Evolutionary conservation across 257 asterid genomes (phyloP).

Genomic region (Prunella vulgaris): DNA sequence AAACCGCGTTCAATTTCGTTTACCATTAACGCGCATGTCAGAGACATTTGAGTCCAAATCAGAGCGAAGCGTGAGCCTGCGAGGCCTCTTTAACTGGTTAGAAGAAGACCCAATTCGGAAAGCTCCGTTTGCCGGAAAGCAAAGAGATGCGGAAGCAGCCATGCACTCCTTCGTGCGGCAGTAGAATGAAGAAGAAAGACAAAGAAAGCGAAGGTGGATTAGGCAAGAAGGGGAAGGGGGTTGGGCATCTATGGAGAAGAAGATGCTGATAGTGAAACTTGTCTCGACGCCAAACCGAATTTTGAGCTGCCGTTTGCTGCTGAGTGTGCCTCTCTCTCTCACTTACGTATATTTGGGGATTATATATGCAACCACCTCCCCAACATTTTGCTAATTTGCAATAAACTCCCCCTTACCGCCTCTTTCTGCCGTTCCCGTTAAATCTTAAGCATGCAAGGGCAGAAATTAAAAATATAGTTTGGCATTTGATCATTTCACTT

Average conservation of each 20-base stretch:
- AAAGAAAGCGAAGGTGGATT: not conserved
- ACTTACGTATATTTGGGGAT: not conserved
- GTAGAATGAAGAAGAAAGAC: not conserved
- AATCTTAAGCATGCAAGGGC: not conserved
- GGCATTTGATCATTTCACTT: too few species aligned
- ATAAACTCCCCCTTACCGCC: not conserved
- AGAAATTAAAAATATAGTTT: not conserved
- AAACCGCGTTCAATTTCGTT: not conserved
- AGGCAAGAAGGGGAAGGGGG: not conserved
- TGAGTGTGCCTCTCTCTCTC: not conserved
- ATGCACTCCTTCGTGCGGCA: slow-evolving; percentile 12
- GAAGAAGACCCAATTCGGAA: slow-evolving; percentile 31
- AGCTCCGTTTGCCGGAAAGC: slow-evolving; percentile 46
- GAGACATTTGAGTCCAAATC: slow-evolving; percentile 91
- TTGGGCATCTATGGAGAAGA: slow-evolving; percentile 16
- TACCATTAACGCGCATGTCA: slow-evolving; percentile 86
- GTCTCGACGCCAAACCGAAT: slow-evolving; percentile 20
- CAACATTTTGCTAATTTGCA: not conserved
- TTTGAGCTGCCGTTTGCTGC: slow-evolving; percentile 12
- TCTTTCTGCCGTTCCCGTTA: not conserved
- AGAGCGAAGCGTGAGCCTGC: slow-evolving; percentile 51
- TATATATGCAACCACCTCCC: not conserved
- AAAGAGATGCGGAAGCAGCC: slow-evolving; percentile 47
- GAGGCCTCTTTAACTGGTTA: slow-evolving; percentile 31
- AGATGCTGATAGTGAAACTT: slow-evolving; percentile 27